Evolutionary conservation across 192 early-diverging fungal genomes (phyloP).

Genomic region (Backusella luteola): DNA sequence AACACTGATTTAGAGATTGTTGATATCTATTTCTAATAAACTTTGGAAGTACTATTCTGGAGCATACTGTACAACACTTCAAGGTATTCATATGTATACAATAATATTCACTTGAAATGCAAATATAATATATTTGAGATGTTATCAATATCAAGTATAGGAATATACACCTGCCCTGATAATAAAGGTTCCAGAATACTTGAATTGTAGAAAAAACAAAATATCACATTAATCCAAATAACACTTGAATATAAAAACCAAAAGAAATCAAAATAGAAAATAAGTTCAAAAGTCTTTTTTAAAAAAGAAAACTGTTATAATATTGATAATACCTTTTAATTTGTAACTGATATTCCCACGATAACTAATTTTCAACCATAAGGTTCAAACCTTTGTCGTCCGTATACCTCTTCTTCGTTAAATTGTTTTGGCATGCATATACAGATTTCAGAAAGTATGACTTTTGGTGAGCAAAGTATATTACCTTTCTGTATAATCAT

Average conservation of each 20-base stretch:
- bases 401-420: not conserved
- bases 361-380: not conserved
- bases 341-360: not conserved
- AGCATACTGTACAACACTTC: not conserved
- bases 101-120: not conserved
- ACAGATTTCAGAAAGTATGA: not conserved
- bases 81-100: not conserved
- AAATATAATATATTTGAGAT: not conserved
- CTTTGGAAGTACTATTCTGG: not conserved
- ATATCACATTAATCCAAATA: not conserved
- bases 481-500: not conserved
- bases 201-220: not conserved
- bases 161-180: not conserved
- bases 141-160: not conserved
- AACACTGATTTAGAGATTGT: not conserved
- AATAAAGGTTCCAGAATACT: not conserved
- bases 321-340: not conserved
- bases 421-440: not conserved
- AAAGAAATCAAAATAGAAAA: not conserved
- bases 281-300: not conserved
- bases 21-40: slow-evolving; percentile 1
- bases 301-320: not conserved
- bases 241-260: not conserved
- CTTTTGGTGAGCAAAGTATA: not conserved
- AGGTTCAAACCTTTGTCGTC: not conserved